Base-by-base conservation (phyloP, 768 basidiomycete species). In the Stropharia rugosoannulata region DNA sequence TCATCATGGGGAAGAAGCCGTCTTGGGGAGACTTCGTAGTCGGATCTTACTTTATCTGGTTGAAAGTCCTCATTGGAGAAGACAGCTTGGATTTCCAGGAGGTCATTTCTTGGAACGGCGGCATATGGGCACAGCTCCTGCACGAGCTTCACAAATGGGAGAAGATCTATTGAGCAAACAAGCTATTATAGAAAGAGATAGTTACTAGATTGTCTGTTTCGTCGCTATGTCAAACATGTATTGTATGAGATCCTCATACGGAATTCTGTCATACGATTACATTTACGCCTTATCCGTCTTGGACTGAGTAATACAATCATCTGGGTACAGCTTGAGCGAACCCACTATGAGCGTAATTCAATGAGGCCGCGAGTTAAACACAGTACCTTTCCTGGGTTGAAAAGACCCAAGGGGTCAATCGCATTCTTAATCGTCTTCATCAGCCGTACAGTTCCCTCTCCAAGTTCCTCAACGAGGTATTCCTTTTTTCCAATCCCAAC, bases 401-500 rank as follows among this genome's bases (percentile, higher is more conserved):
- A 84, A 41, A 95, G 68, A 32, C 83, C 81, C 22, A 85, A 67
- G 0, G 93, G 93, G 65, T 94, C 93, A 10, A 93, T 69, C 0
- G 83, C 76, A 55, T 72, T 70, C 69, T 96, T 96, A 62, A 96
- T 82, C 11, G 77, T 80, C 71, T 89, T 87, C 93, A 96, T 95
- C 22, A 95, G 68, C 47, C 81, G 79, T 8, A 96, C 87, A 0
- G 95, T 95, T 2, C 89, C 91, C 22, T 75, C 75, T 0, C 95
- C 94, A 0, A 97, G 78, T 65, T 97, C 95, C 39, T 86, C 80
- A 12, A 81, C 77, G n/a, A 97, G 77, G 65, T 87, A 95, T 57
- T 87, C 78, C 56, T 81, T 83, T 74, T 95, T 95, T 5, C 93
- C 93, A 9, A 94, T 75, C 0, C 93, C 93, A 6, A 95, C 90